These are phyloP conservation scores for Alternaria consortialis DNA, from an alignment of 2,329 filamentous ascomycete species.

Conservation along the genomic window DNA sequence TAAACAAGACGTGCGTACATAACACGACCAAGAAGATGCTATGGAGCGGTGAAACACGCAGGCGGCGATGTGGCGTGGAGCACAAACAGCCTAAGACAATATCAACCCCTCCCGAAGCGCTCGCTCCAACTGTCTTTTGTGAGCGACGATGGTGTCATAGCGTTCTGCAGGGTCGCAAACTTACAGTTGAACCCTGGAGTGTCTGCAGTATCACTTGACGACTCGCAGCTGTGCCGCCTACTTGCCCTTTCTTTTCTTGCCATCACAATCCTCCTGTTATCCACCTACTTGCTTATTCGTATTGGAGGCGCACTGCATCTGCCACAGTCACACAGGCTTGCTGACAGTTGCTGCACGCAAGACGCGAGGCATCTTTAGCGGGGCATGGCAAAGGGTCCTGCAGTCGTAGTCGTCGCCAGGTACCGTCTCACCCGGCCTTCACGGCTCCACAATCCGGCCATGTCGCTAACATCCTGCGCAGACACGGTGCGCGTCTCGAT, in stretches of 20 bases:
- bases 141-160: constrained; percentile 33
- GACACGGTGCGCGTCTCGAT: constrained; percentile 93
- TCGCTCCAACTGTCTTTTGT: constrained; percentile 1
- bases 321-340: constrained; percentile 18
- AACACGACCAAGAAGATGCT: constrained; percentile 7
- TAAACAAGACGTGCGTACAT: constrained; percentile 24
- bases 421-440: constrained; percentile 32
- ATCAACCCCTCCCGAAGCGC: neutral
- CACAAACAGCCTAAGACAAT: neutral
- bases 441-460: constrained; percentile 10
- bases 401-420: constrained; percentile 61
- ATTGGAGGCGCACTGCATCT: constrained; percentile 11
- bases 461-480: constrained; percentile 43
- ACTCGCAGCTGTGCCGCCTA: constrained; percentile 1
- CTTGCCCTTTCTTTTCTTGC: neutral
- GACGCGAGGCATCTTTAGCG: constrained; percentile 25
- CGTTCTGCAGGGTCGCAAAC: constrained; percentile 25
- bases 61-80: neutral
- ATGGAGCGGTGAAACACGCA: neutral
- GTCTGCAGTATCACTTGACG: constrained; percentile 13
- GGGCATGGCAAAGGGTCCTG: constrained; percentile 57
- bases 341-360: constrained; percentile 17
- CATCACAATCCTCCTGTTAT: neutral
- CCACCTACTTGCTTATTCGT: constrained; percentile 1
- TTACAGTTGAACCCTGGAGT: constrained; percentile 20